Conservation (phyloP, 2,329 filamentous ascomycete genomes). For the Simplicillium sp. region DNA sequence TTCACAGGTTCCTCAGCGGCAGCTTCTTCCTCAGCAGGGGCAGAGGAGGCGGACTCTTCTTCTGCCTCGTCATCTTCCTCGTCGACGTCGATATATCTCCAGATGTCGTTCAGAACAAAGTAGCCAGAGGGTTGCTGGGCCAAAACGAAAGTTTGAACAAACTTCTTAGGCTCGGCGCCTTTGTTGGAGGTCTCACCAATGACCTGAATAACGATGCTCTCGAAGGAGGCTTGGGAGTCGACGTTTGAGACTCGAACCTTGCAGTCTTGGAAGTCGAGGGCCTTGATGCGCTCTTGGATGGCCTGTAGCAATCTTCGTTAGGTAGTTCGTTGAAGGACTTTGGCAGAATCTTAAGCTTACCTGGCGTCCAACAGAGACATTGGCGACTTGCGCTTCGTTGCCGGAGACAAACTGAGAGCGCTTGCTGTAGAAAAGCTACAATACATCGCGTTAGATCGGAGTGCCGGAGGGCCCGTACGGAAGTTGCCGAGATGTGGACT, state of each 20-base stretch:
- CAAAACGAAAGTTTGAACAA: slow-evolving; percentile 95
- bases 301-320: slow-evolving; percentile 38
- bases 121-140: slow-evolving; percentile 94
- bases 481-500: too few relatives aligned
- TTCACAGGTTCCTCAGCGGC: slow-evolving; percentile 19
- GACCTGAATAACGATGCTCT: slow-evolving; percentile 94
- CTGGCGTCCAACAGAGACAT: slow-evolving; percentile 78
- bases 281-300: slow-evolving; percentile 90
- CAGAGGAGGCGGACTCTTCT: slow-evolving; percentile 24
- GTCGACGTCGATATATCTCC: slow-evolving; percentile 84
- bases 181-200: slow-evolving; percentile 98
- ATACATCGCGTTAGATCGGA: not conserved
- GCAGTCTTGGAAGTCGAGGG: slow-evolving; percentile 90
- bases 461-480: not conserved
- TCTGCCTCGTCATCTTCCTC: slow-evolving; percentile 58
- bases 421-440: slow-evolving; percentile 86
- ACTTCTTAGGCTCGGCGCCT: slow-evolving; percentile 82
- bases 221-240: slow-evolving; percentile 84
- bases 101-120: slow-evolving; percentile 97
- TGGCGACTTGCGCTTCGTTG: slow-evolving; percentile 78
- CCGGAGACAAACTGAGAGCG: slow-evolving; percentile 92
- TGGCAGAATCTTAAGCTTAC: slow-evolving; percentile 32
- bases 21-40: slow-evolving; percentile 22
- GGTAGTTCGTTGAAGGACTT: not conserved
- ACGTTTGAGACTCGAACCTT: slow-evolving; percentile 98